A percentile compares a stretch with the other conserved stretches of the same genome.
Conservation (phyloP, 306 rosid genomes). For the Argentina anserina region DNA sequence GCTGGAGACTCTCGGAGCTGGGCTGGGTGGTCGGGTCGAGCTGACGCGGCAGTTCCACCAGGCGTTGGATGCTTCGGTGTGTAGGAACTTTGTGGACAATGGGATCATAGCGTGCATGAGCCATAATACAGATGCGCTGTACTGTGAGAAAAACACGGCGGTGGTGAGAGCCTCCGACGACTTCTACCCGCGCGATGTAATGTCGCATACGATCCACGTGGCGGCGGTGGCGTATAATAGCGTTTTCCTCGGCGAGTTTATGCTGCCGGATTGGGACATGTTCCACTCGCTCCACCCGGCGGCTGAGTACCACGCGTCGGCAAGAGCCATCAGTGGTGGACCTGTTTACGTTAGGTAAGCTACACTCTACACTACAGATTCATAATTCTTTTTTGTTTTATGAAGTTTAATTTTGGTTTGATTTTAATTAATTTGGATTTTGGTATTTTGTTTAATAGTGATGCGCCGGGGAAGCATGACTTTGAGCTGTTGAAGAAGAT, state of each 20-base stretch:
- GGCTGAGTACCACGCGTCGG: slow-evolving; percentile 85
- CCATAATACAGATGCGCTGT: slow-evolving; percentile 85
- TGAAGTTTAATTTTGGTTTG: neutral
- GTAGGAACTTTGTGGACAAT: slow-evolving; percentile 68
- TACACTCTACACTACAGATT: no score
- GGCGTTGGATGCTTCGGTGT: slow-evolving; percentile 79
- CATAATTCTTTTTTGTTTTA: neutral
- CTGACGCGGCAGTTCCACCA: slow-evolving; percentile 73
- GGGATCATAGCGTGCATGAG: slow-evolving; percentile 95
- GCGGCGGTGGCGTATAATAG: slow-evolving; percentile 86
- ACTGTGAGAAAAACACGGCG: slow-evolving; percentile 75
- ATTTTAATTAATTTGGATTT: neutral
- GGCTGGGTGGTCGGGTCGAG: slow-evolving; percentile 84
- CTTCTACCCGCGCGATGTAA: slow-evolving; percentile 77
- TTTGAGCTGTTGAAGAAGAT: slow-evolving; percentile 66
- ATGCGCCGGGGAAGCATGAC: slow-evolving; percentile 79
- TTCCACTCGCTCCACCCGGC: slow-evolving; percentile 83
- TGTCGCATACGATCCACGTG: slow-evolving; percentile 82
- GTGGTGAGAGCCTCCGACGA: slow-evolving; percentile 88
- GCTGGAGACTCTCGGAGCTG: slow-evolving; percentile 73
- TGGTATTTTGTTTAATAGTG: slow-evolving; percentile 35
- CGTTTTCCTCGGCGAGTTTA: slow-evolving; percentile 85
- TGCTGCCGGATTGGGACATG: slow-evolving; percentile 98
- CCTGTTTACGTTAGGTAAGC: slow-evolving; percentile 69
- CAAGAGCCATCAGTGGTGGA: slow-evolving; percentile 92